Conservation (phyloP, 768 basidiomycete species). For the Pleurotus citrinopileatus region DNA sequence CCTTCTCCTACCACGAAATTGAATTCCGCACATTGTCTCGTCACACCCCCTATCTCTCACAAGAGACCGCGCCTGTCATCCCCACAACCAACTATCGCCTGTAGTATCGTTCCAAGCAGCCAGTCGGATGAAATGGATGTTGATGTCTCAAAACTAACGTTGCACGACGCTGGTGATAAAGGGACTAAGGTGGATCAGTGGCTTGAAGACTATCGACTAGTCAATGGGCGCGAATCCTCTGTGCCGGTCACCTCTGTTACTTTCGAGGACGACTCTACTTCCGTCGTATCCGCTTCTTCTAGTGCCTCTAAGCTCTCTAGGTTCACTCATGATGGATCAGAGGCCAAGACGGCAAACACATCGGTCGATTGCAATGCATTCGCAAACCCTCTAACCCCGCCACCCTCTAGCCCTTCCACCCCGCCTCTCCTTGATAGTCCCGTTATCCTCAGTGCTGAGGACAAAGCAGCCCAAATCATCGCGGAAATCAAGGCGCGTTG, state of each 20-base stretch:
- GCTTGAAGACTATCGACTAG: conserved; percentile 25
- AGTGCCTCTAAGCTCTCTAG: conserved; percentile 4
- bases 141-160: conserved; percentile 23
- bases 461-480: conserved; percentile 57
- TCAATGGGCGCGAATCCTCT: not conserved
- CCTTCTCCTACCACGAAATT: not conserved
- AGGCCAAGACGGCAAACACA: not conserved
- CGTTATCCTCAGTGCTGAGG: conserved; percentile 29
- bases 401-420: conserved; percentile 1
- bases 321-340: not conserved
- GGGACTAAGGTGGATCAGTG: conserved; percentile 41
- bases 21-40: conserved; percentile 9
- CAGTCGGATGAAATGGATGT: conserved; percentile 67
- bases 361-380: not conserved
- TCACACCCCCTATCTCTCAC: conserved; percentile 13
- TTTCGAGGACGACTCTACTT: conserved; percentile 17
- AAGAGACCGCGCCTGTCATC: conserved; percentile 39
- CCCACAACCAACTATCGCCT: conserved; percentile 21
- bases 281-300: conserved; percentile 19
- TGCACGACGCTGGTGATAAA: conserved; percentile 23
- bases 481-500: conserved; percentile 53
- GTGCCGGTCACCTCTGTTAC: conserved; percentile 15
- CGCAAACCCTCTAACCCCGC: not conserved
- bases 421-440: conserved; percentile 18
- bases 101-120: conserved; percentile 53